Conservation (phyloP, 192 early-diverging fungal genomes). For the Podila epigama region DNA sequence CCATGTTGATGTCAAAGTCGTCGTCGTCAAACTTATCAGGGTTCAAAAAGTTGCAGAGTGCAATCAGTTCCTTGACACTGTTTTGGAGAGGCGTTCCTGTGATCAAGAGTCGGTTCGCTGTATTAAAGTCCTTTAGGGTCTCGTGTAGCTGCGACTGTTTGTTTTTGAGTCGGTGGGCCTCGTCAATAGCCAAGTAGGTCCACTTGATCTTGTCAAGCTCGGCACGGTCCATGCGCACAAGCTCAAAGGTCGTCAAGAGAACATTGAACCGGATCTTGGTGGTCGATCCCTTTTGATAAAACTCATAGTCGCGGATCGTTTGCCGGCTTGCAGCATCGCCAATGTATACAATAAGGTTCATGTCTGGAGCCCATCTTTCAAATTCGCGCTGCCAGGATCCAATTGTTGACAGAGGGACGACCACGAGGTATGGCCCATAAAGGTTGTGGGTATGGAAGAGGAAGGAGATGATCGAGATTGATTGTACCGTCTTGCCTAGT, state of each 20-base stretch:
- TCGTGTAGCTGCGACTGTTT: slow-evolving; percentile 94
- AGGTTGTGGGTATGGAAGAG: slow-evolving; percentile 84
- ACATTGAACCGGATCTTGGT: slow-evolving; percentile 86
- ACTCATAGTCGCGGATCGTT: slow-evolving; percentile 95
- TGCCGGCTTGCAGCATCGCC: slow-evolving; percentile 83
- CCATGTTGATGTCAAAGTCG: slow-evolving; percentile 80
- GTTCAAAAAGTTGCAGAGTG: slow-evolving; percentile 93
- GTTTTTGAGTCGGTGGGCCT: slow-evolving; percentile 98
- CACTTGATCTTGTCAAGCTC: slow-evolving; percentile 85
- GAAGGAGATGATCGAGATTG: slow-evolving; percentile 91
- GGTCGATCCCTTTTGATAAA: slow-evolving; percentile 67
- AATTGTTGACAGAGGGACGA: slow-evolving; percentile 96
- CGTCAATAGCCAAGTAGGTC: slow-evolving; percentile 95
- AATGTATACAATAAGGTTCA: slow-evolving; percentile 92
- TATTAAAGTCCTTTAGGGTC: slow-evolving; percentile 85
- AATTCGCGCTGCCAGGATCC: slow-evolving; percentile 97
- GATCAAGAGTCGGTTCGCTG: slow-evolving; percentile 90
- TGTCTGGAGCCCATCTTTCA: slow-evolving; percentile 91
- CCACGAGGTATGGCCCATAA: slow-evolving; percentile 95
- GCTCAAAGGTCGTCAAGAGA: slow-evolving; percentile 94
- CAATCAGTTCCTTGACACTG: slow-evolving; percentile 91
- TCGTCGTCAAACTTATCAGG: slow-evolving; percentile 86
- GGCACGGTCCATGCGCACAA: slow-evolving; percentile 90
- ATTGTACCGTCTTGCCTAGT: slow-evolving; percentile 97
- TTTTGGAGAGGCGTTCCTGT: slow-evolving; percentile 99